Conservation (phyloP, 345 rosid genomes). For the Rubroshorea leprosula region DNA sequence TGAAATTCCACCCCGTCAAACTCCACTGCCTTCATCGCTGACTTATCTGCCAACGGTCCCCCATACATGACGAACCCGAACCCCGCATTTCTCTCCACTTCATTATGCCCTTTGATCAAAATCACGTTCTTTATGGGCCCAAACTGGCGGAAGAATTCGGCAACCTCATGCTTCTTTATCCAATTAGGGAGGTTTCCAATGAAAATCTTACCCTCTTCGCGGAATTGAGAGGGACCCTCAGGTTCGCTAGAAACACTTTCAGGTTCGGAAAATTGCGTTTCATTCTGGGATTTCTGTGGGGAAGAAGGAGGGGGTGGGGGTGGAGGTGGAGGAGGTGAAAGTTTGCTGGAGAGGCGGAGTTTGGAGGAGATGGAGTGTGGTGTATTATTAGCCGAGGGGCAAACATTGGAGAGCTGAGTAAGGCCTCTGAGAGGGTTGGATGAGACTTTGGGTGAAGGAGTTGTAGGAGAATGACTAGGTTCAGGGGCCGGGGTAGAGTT, state of each 20-base stretch:
- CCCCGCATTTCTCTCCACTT: slow-evolving; percentile 65
- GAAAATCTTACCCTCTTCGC: slow-evolving; percentile 77
- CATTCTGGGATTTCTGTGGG: slow-evolving; percentile 22
- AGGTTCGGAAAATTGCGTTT: slow-evolving; percentile 18
- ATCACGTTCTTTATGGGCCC: slow-evolving; percentile 71
- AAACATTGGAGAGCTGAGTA: slow-evolving; percentile 6
- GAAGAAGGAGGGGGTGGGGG: slow-evolving; percentile 21
- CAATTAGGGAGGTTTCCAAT: slow-evolving; percentile 83
- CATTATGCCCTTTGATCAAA: slow-evolving; percentile 64
- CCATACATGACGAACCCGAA: slow-evolving; percentile 77
- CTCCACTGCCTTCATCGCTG: slow-evolving; percentile 78
- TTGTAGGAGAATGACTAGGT: neutral
- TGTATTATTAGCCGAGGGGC: slow-evolving; percentile 11
- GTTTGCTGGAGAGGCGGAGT: slow-evolving; percentile 73
- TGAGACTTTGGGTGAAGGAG: slow-evolving; percentile 23
- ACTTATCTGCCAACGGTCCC: slow-evolving; percentile 40
- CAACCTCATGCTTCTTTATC: slow-evolving; percentile 68
- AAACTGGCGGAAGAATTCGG: slow-evolving; percentile 76
- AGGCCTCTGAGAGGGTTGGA: slow-evolving; percentile 59
- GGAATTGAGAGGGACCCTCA: slow-evolving; percentile 27
- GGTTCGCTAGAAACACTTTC: slow-evolving; percentile 25
- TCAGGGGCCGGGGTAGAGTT: slow-evolving; percentile 16
- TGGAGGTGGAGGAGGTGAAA: slow-evolving; percentile 58
- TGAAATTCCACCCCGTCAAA: slow-evolving; percentile 90
- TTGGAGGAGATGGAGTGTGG: slow-evolving; percentile 49